These are phyloP conservation scores for Zymoseptoria ardabiliae DNA, from an alignment of 2,329 filamentous ascomycete species.

Conservation along the genomic window DNA sequence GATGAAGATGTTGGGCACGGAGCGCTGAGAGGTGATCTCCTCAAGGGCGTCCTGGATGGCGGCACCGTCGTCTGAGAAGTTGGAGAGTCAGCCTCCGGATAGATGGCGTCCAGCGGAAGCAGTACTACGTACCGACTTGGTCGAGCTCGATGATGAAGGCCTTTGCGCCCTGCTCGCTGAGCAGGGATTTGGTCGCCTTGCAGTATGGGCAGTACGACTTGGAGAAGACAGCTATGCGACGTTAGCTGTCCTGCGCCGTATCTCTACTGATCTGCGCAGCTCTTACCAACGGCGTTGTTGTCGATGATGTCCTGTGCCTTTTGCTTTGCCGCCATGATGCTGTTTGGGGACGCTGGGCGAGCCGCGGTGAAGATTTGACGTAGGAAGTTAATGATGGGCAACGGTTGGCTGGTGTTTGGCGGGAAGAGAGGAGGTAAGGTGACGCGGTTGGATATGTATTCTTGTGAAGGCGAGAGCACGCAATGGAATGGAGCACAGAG, in stretches of 20 bases:
- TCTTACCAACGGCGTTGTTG: slow-evolving; percentile 75
- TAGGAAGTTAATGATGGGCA: slow-evolving; percentile 57
- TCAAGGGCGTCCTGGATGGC: slow-evolving; percentile 77
- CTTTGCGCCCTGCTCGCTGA: slow-evolving; percentile 64
- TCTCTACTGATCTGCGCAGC: background rate
- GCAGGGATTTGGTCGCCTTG: slow-evolving; percentile 64
- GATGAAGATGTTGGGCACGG: slow-evolving; percentile 96
- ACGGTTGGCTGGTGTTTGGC: slow-evolving; percentile 9
- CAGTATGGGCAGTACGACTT: slow-evolving; percentile 98
- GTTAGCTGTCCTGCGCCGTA: background rate
- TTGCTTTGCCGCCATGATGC: slow-evolving; percentile 73
- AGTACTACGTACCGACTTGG: slow-evolving; percentile 59
- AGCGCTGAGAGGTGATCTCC: slow-evolving; percentile 73
- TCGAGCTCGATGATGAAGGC: slow-evolving; percentile 77
- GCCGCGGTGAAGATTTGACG: slow-evolving; percentile 61
- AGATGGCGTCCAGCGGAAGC: background rate
- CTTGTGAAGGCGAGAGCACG: background rate
- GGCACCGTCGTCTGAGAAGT: slow-evolving; percentile 63
- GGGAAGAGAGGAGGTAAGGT: background rate
- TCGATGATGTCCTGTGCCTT: slow-evolving; percentile 84
- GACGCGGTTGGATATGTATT: background rate
- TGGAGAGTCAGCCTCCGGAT: slow-evolving; percentile 1
- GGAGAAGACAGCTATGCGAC: slow-evolving; percentile 71
- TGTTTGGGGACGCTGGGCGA: slow-evolving; percentile 46
- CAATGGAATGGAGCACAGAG: too few species aligned